phyloP scores from a whole-genome alignment of 805 yeast genomes.

The Saturnispora diversa region DNA sequence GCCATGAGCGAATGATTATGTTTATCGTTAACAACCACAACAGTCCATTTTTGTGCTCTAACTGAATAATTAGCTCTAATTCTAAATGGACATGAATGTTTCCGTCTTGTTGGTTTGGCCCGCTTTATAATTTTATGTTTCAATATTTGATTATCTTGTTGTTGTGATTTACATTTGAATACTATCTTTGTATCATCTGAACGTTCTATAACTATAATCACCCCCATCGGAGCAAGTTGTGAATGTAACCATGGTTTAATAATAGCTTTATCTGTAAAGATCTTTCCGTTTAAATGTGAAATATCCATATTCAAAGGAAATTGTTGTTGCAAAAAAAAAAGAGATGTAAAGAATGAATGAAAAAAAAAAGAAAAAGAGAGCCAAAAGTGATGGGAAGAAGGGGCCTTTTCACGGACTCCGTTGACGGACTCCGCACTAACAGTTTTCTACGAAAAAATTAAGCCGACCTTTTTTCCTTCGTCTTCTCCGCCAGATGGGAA shows the following conservation, averaged over 20 bases:
- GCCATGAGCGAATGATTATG: constrained; percentile 40
- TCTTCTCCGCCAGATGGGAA: too few species aligned
- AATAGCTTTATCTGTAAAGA: constrained; percentile 36
- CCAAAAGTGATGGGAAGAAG: too few species aligned
- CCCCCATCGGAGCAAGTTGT: constrained; percentile 40
- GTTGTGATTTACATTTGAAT: constrained; percentile 49
- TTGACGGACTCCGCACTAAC: background rate
- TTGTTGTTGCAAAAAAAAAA: background rate
- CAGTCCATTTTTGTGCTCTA: constrained; percentile 46
- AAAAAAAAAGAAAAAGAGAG: background rate
- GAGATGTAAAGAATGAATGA: background rate
- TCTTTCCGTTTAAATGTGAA: constrained; percentile 12
- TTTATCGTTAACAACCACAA: constrained; percentile 50
- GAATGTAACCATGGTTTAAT: constrained; percentile 58
- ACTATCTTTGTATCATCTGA: constrained; percentile 54
- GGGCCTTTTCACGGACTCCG: constrained; percentile 1
- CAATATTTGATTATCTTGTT: background rate
- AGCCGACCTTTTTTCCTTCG: too few species aligned
- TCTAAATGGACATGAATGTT: constrained; percentile 48
- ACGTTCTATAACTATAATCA: constrained; percentile 52
- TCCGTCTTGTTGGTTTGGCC: constrained; percentile 23
- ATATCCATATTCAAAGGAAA: background rate
- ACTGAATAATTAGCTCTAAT: constrained; percentile 54
- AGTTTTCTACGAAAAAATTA: too few species aligned
- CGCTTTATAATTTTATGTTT: constrained; percentile 5